These are phyloP conservation scores for Chamaenerion angustifolium DNA, from an alignment of 345 rosid species.

Conservation along the genomic window DNA sequence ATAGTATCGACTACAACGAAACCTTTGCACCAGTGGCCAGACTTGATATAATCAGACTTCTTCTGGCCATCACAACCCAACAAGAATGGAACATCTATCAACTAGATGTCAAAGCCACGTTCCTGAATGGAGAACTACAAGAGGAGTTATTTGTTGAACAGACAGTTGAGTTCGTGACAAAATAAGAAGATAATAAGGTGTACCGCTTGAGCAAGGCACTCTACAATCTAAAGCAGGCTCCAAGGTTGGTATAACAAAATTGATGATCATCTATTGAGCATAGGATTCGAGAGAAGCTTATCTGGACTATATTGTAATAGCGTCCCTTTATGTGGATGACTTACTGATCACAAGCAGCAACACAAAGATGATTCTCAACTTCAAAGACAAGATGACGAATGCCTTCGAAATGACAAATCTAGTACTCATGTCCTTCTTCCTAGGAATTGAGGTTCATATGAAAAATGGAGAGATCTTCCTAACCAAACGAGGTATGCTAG, in stretches of 20 bases:
- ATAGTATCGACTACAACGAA: no score
- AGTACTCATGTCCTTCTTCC: background rate
- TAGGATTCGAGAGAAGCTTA: background rate
- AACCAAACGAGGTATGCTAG: conserved; percentile 3
- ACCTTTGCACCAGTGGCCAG: no score
- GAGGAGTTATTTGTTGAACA: no score
- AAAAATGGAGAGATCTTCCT: background rate
- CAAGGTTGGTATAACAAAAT: background rate
- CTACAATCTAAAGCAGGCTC: conserved; percentile 1
- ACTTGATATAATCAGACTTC: no score
- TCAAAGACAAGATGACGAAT: background rate
- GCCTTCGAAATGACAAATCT: conserved; percentile 4
- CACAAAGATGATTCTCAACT: background rate
- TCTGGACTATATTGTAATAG: background rate
- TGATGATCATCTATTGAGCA: background rate
- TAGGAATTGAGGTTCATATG: conserved; percentile 7
- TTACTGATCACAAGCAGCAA: background rate
- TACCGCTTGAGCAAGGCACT: no score
- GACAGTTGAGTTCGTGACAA: no score
- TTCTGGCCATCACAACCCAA: no score
- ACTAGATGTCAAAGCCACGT: no score
- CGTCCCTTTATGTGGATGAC: conserved; percentile 6
- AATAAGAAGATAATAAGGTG: no score
- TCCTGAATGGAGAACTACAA: no score
- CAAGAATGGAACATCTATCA: no score